These are phyloP conservation scores for Hippophae gyantsensis DNA, from an alignment of 306 rosid genomes.

Conservation along the genomic window DNA sequence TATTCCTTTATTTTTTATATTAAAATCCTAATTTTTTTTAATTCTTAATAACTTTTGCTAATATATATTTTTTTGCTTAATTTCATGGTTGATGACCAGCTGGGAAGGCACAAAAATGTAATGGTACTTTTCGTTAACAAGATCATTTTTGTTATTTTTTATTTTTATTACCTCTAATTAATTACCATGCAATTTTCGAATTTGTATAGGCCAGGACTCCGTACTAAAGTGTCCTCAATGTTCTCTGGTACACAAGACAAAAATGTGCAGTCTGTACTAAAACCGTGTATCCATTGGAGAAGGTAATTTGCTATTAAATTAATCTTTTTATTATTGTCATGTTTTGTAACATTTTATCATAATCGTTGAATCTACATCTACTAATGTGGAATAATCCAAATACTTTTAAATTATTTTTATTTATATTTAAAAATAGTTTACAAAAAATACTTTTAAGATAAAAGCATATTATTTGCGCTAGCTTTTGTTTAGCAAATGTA, in stretches of 20 bases:
- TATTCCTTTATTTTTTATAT: too few species aligned
- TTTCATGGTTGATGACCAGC: constrained; percentile 25
- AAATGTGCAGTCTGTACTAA: constrained; percentile 63
- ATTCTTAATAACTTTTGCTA: constrained; percentile 13
- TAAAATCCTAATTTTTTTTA: too few species aligned
- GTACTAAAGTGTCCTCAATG: constrained; percentile 46
- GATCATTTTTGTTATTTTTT: neutral
- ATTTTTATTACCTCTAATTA: neutral
- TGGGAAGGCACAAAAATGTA: constrained; percentile 26
- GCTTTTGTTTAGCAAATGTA: too few species aligned
- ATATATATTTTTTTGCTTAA: constrained; percentile 20
- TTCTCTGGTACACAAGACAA: constrained; percentile 80
- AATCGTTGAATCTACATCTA: too few species aligned
- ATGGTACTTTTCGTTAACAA: too few species aligned
- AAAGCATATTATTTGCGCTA: too few species aligned
- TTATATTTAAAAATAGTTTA: too few species aligned
- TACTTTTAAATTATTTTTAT: too few species aligned
- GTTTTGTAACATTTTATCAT: too few species aligned
- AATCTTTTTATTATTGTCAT: too few species aligned
- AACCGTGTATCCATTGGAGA: constrained; percentile 71
- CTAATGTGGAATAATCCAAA: too few species aligned
- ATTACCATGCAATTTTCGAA: neutral
- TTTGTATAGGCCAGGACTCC: constrained; percentile 38
- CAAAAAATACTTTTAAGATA: too few species aligned
- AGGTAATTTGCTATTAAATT: constrained; percentile 22